Conservation (phyloP, 495 filamentous ascomycete species). For the Penicillium tannophilum region DNA sequence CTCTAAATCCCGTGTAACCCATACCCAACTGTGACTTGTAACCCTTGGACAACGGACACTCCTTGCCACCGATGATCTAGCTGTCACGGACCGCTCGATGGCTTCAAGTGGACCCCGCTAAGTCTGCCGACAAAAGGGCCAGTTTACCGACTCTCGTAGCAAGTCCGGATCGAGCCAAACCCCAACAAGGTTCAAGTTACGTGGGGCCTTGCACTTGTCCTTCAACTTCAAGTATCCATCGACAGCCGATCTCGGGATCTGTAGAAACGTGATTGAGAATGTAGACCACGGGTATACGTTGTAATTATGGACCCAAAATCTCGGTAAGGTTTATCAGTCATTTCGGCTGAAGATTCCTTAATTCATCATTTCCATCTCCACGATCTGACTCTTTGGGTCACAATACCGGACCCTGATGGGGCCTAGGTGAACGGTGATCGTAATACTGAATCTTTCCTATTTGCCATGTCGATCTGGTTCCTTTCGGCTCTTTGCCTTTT, state of each 20-base stretch:
- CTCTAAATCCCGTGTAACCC: too few species aligned
- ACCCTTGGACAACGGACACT: too few species aligned
- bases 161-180: slow-evolving; percentile 2
- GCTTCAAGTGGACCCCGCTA: slow-evolving; percentile 22
- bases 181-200: slow-evolving; percentile 20
- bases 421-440: slow-evolving; percentile 26
- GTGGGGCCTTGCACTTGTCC: slow-evolving; percentile 8
- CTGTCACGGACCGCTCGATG: slow-evolving; percentile 3
- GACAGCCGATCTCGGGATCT: slow-evolving; percentile 43
- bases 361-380: slow-evolving; percentile 27
- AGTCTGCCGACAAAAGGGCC: slow-evolving; percentile 22
- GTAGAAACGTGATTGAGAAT: slow-evolving; percentile 2
- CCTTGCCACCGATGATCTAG: slow-evolving; percentile 3
- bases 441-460: slow-evolving; percentile 14
- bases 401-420: slow-evolving; percentile 34
- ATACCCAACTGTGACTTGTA: too few species aligned
- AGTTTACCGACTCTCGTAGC: slow-evolving; percentile 11
- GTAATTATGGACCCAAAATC: slow-evolving; percentile 4
- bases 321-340: slow-evolving; percentile 19
- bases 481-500: slow-evolving; percentile 15
- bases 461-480: slow-evolving; percentile 33
- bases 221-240: slow-evolving; percentile 24
- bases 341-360: slow-evolving; percentile 44
- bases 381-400: slow-evolving; percentile 31
- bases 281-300: slow-evolving; percentile 1